phyloP scores from a whole-genome alignment of 192 early-diverging fungal species.

The Gaertneriomyces sp. region DNA sequence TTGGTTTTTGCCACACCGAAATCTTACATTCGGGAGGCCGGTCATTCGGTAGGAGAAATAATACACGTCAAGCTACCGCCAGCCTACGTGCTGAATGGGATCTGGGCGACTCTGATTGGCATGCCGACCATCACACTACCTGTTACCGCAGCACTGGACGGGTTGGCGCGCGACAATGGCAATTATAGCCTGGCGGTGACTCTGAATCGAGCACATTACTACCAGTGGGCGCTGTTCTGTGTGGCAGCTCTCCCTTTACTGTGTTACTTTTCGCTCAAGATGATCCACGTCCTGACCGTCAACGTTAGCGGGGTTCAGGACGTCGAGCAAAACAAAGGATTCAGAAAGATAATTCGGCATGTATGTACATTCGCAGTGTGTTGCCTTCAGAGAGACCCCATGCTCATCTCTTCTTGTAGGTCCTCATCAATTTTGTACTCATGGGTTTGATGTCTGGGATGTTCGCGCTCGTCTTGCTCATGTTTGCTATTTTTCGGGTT shows the following conservation, averaged over 20 bases:
- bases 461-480: no score
- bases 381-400: no score
- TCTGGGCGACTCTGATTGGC: background rate
- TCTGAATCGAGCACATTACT: conserved; percentile 3
- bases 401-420: no score
- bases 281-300: no score
- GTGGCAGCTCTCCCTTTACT: background rate
- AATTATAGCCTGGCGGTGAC: background rate
- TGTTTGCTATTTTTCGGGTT: no score
- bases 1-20: conserved; percentile 11
- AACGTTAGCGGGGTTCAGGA: no score
- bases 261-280: no score
- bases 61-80: conserved; percentile 4
- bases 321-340: no score
- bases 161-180: conserved; percentile 1
- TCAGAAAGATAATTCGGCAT: no score
- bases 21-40: background rate
- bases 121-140: conserved; percentile 8
- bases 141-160: background rate
- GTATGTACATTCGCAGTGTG: no score
- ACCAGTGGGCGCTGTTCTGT: conserved; percentile 1
- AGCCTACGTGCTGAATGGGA: background rate
- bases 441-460: no score
- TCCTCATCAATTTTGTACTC: no score
- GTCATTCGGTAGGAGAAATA: background rate